These are phyloP conservation scores for Geotrichum macrosporum DNA, from an alignment of 1,139 yeast species.

Conservation along the genomic window DNA sequence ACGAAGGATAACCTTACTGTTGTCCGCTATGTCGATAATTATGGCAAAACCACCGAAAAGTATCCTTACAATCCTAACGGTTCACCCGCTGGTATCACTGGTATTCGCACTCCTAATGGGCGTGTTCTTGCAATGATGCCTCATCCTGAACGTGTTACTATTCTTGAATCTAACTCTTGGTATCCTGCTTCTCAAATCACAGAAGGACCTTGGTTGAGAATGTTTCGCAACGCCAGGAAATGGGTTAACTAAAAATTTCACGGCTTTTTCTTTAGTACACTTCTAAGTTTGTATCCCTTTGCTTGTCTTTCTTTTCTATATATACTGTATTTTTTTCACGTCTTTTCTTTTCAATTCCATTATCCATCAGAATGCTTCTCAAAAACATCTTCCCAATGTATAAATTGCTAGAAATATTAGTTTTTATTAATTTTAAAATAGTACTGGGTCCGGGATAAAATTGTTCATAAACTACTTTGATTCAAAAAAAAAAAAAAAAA, in stretches of 20 bases:
- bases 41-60: slow-evolving; percentile 72
- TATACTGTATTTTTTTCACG: no score
- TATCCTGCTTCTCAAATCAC: slow-evolving; percentile 54
- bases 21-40: slow-evolving; percentile 82
- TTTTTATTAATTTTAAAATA: no score
- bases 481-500: no score
- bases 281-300: no score
- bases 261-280: no score
- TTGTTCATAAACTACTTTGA: no score
- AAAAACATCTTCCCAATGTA: no score
- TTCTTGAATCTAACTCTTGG: slow-evolving; percentile 87
- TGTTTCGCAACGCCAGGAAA: slow-evolving; percentile 88
- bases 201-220: slow-evolving; percentile 88
- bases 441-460: no score
- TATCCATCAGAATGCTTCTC: no score
- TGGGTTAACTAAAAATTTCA: slow-evolving; percentile 88
- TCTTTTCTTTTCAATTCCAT: no score
- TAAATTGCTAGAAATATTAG: no score
- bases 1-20: slow-evolving; percentile 54
- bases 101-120: slow-evolving; percentile 84
- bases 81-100: slow-evolving; percentile 88
- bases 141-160: slow-evolving; percentile 93
- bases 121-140: slow-evolving; percentile 99
- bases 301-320: no score
- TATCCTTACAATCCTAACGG: slow-evolving; percentile 98